Conservation (phyloP, 2,329 filamentous ascomycete genomes). For the Diaporthe sp. region DNA sequence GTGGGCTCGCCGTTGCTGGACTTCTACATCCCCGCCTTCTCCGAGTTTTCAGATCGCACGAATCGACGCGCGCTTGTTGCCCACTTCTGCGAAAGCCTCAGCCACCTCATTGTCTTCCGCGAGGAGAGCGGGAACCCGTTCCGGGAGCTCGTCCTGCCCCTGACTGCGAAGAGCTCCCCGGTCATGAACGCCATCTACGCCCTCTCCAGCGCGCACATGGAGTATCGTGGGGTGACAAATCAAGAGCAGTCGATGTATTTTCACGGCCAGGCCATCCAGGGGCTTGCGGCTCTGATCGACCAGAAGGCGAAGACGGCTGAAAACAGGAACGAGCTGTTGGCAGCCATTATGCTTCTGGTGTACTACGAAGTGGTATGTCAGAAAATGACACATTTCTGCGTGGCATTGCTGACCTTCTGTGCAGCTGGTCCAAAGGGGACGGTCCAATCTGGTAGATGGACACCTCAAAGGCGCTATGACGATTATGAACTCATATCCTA, state of each 20-base stretch:
- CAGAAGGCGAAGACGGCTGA: constrained; percentile 57
- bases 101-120: constrained; percentile 74
- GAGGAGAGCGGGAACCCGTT: constrained; percentile 75
- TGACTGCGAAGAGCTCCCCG: constrained; percentile 67
- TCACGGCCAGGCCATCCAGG: constrained; percentile 71
- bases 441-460: constrained; percentile 71
- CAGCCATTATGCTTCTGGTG: constrained; percentile 72
- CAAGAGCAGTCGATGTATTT: constrained; percentile 70
- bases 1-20: constrained; percentile 60
- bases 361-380: constrained; percentile 74
- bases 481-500: constrained; percentile 66
- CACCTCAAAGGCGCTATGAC: constrained; percentile 74
- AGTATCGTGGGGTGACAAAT: constrained; percentile 70
- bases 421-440: constrained; percentile 72
- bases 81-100: constrained; percentile 75
- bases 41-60: constrained; percentile 68
- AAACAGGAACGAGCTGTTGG: constrained; percentile 70
- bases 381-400: too few relatives aligned
- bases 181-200: constrained; percentile 89
- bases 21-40: constrained; percentile 66
- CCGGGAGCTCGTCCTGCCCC: constrained; percentile 72
- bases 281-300: constrained; percentile 69
- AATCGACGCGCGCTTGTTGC: constrained; percentile 70
- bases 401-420: constrained; percentile 38
- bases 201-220: constrained; percentile 85